Evolutionary conservation across 208 protist species (phyloP).

Genomic region (Leishmania amazonensis): DNA sequence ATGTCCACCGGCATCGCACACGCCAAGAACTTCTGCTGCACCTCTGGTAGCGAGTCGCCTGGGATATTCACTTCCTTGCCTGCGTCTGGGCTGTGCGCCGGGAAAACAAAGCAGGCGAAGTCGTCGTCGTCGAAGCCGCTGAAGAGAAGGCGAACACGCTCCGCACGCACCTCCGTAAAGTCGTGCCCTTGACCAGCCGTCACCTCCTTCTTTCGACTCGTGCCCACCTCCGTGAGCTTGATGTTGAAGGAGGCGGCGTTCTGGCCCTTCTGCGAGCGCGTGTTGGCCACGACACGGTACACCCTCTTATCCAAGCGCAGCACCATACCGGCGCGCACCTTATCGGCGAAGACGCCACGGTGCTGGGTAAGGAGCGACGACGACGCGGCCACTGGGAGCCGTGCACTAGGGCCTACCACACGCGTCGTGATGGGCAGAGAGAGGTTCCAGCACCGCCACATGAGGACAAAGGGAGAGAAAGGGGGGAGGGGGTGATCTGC

Average conservation of each 20-base stretch:
- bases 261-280: conserved; percentile 90
- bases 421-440: background rate
- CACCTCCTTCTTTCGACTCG: conserved; percentile 80
- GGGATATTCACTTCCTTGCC: conserved; percentile 83
- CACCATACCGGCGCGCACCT: conserved; percentile 86
- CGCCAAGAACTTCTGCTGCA: conserved; percentile 83
- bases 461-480: conserved; percentile 1
- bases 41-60: conserved; percentile 69
- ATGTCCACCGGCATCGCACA: conserved; percentile 90
- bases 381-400: background rate
- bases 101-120: conserved; percentile 89
- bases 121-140: conserved; percentile 93
- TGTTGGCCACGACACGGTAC: conserved; percentile 82
- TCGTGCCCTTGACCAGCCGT: conserved; percentile 85
- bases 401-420: background rate
- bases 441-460: conserved; percentile 21
- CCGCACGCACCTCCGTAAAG: conserved; percentile 78
- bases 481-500: background rate
- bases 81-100: conserved; percentile 74
- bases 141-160: conserved; percentile 84
- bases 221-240: conserved; percentile 83
- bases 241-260: conserved; percentile 90
- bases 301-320: conserved; percentile 77
- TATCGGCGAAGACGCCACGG: conserved; percentile 84
- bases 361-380: conserved; percentile 24